Evolutionary conservation across 2,329 filamentous ascomycete genomes (phyloP).

Genomic region (Teratosphaeria destructans): DNA sequence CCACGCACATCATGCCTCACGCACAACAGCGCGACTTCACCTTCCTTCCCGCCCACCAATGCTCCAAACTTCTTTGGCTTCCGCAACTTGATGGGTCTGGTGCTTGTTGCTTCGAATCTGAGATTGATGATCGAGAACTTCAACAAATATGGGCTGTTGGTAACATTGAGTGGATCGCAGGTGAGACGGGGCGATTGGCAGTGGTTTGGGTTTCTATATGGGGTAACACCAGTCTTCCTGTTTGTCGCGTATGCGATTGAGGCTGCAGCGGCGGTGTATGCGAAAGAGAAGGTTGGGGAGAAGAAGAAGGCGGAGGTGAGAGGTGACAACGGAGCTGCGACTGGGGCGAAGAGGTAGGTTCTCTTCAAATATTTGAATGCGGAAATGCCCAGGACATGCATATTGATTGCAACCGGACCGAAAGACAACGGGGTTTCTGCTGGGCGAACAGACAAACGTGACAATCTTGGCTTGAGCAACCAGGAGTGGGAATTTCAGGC

Average conservation of each 20-base stretch:
- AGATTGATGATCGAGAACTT: conserved; percentile 94
- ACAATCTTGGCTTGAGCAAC: conserved; percentile 26
- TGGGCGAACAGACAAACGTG: conserved; percentile 33
- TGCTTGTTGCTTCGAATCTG: conserved; percentile 84
- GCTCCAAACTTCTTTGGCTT: conserved; percentile 85
- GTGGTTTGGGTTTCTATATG: conserved; percentile 53
- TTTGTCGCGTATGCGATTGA: conserved; percentile 88
- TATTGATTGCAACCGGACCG: background rate
- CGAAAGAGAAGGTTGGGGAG: conserved; percentile 55
- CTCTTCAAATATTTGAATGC: background rate
- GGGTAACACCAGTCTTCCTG: conserved; percentile 81
- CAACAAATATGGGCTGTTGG: conserved; percentile 92
- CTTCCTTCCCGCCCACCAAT: conserved; percentile 20
- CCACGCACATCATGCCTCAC: conserved; percentile 70
- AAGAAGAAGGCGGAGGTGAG: conserved; percentile 28
- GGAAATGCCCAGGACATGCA: background rate
- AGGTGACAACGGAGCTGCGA: conserved; percentile 6
- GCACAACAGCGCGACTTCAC: conserved; percentile 55
- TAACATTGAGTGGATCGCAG: conserved; percentile 65
- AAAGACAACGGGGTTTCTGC: background rate
- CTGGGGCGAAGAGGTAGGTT: conserved; percentile 1
- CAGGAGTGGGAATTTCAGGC: conserved; percentile 46
- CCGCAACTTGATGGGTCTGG: conserved; percentile 89
- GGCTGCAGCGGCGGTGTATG: conserved; percentile 67
- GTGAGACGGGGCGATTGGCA: conserved; percentile 16